phyloP scores from a whole-genome alignment of 305 asterid species.

The Fraxinus floribunda region DNA sequence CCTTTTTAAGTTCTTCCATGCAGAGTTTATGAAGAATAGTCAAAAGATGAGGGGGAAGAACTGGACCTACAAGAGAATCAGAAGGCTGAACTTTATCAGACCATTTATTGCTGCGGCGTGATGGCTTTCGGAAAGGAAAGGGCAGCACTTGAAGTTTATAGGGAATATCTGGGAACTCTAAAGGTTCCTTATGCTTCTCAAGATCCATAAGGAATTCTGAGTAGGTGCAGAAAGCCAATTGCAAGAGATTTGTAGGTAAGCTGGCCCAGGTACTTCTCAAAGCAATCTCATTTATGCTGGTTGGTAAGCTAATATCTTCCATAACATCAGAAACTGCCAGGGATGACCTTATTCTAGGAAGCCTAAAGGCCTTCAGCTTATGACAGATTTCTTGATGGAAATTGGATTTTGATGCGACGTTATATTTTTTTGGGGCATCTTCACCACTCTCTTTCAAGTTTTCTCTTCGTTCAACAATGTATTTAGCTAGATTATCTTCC shows the following conservation, averaged over 20 bases:
- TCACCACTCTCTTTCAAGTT: conserved; percentile 25
- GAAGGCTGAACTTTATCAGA: conserved; percentile 40
- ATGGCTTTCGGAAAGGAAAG: conserved; percentile 48
- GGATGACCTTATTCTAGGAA: conserved; percentile 30
- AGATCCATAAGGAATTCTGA: conserved; percentile 29
- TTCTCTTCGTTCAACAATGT: conserved; percentile 34
- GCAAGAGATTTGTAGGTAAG: conserved; percentile 48
- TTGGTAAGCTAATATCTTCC: conserved; percentile 53
- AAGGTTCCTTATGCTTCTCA: conserved; percentile 29
- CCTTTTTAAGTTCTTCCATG: conserved; percentile 33
- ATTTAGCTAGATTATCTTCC: conserved; percentile 41
- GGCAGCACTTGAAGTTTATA: conserved; percentile 39
- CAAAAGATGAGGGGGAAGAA: conserved; percentile 57
- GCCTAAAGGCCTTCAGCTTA: conserved; percentile 35
- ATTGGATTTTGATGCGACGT: conserved; percentile 17
- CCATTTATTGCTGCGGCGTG: conserved; percentile 50
- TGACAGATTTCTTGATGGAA: conserved; percentile 46
- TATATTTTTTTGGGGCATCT: conserved; percentile 26
- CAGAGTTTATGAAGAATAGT: conserved; percentile 43
- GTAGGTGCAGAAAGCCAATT: conserved; percentile 43
- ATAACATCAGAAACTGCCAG: conserved; percentile 28
- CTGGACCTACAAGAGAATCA: conserved; percentile 41
- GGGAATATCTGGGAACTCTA: conserved; percentile 47
- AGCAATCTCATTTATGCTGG: conserved; percentile 66
- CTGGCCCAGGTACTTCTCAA: conserved; percentile 43